These are phyloP conservation scores for Priceomyces carsonii DNA, from an alignment of 805 yeast species.

Conservation along the genomic window DNA sequence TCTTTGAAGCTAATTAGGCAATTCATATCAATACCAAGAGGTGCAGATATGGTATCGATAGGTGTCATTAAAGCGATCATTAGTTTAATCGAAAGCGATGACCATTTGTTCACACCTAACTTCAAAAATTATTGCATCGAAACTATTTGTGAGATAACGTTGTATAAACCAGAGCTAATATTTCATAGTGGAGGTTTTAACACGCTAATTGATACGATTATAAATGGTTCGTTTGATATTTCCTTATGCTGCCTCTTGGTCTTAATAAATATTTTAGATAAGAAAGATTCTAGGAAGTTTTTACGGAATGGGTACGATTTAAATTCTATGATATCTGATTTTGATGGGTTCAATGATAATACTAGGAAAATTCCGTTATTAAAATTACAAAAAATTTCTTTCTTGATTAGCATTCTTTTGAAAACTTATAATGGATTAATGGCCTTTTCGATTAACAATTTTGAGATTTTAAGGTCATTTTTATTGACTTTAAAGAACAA, in stretches of 20 bases:
- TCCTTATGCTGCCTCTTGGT: slow-evolving; percentile 25
- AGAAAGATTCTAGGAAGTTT: slow-evolving; percentile 51
- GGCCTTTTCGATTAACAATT: slow-evolving; percentile 58
- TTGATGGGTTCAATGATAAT: slow-evolving; percentile 56
- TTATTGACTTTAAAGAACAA: slow-evolving; percentile 62
- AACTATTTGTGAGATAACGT: slow-evolving; percentile 37
- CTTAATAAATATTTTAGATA: slow-evolving; percentile 56
- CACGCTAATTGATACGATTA: slow-evolving; percentile 41
- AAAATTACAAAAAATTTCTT: slow-evolving; percentile 59
- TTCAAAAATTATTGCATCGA: slow-evolving; percentile 49
- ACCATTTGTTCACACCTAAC: slow-evolving; percentile 21
- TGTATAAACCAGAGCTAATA: slow-evolving; percentile 43
- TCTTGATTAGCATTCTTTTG: slow-evolving; percentile 58
- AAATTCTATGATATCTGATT: slow-evolving; percentile 63
- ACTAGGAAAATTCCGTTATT: slow-evolving; percentile 29
- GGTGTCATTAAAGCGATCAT: slow-evolving; percentile 71
- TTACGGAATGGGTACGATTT: slow-evolving; percentile 65
- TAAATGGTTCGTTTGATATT: slow-evolving; percentile 30
- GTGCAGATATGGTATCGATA: slow-evolving; percentile 51
- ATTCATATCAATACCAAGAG: slow-evolving; percentile 54
- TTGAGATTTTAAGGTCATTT: slow-evolving; percentile 55
- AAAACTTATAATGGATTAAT: slow-evolving; percentile 79
- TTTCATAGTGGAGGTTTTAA: slow-evolving; percentile 56
- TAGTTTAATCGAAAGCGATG: slow-evolving; percentile 53
- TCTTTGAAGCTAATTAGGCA: slow-evolving; percentile 71